These are phyloP conservation scores for Talaromyces sp. DNA, from an alignment of 2,329 filamentous ascomycete species.

Conservation along the genomic window DNA sequence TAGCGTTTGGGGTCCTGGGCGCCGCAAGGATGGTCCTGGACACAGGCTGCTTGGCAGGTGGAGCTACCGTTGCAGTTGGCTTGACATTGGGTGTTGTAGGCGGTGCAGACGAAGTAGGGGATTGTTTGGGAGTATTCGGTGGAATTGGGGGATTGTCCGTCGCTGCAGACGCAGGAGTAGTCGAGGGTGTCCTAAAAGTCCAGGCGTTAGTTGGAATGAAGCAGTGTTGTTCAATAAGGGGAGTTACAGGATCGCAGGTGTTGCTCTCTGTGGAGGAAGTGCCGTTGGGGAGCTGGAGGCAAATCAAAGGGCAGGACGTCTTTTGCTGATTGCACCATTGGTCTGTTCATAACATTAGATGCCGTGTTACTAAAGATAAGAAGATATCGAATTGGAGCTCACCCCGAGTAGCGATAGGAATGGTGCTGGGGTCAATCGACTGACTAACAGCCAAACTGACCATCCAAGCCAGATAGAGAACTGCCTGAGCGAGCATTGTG, in stretches of 20 bases:
- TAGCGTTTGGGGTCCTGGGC: slow-evolving; percentile 57
- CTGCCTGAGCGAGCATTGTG: slow-evolving; percentile 27
- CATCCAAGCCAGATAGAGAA: slow-evolving; percentile 34
- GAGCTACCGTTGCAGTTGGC: slow-evolving; percentile 49
- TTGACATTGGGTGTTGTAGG: slow-evolving; percentile 58
- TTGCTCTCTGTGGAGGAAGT: slow-evolving; percentile 38
- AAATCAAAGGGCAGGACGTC: slow-evolving; percentile 47
- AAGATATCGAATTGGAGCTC: slow-evolving; percentile 18
- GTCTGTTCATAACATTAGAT: slow-evolving; percentile 27
- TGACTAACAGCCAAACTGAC: slow-evolving; percentile 37
- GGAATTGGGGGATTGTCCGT: slow-evolving; percentile 56
- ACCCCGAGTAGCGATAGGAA: slow-evolving; percentile 40
- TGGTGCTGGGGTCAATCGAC: slow-evolving; percentile 39
- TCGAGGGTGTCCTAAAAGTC: slow-evolving; percentile 44
- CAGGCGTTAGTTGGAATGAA: slow-evolving; percentile 4
- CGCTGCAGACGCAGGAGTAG: slow-evolving; percentile 58
- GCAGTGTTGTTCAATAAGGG: not conserved
- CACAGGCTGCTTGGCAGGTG: slow-evolving; percentile 53
- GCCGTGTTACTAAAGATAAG: not conserved
- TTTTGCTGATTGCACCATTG: slow-evolving; percentile 46
- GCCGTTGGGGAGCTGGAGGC: slow-evolving; percentile 41
- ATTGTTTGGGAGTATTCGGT: slow-evolving; percentile 63
- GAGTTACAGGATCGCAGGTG: slow-evolving; percentile 41
- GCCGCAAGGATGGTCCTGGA: slow-evolving; percentile 58
- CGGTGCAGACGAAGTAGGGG: slow-evolving; percentile 61